Evolutionary conservation across 495 filamentous ascomycete species (phyloP).

Genomic region (Cercophora newfieldiana): DNA sequence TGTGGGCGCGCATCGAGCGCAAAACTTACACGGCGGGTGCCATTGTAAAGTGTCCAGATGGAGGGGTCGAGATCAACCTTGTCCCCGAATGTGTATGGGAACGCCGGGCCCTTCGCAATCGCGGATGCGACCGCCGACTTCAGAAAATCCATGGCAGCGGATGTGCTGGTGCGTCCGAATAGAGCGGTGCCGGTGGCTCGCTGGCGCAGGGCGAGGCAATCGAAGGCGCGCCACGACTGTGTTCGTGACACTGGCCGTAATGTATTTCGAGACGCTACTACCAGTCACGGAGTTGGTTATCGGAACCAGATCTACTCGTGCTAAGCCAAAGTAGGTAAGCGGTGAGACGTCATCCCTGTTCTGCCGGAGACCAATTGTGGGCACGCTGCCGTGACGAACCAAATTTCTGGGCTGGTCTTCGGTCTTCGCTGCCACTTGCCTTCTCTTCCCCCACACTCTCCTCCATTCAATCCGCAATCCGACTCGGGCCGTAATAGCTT

Average conservation of each 20-base stretch:
- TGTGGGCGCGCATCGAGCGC: neutral
- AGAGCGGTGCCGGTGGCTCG: neutral
- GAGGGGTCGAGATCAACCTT: slow-evolving; percentile 83
- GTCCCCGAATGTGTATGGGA: slow-evolving; percentile 90
- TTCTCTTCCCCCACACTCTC: slow-evolving; percentile 3
- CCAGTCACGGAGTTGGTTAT: neutral
- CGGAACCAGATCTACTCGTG: no score
- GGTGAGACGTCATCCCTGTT: neutral
- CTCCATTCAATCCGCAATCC: neutral
- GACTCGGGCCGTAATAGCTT: neutral
- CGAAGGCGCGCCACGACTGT: slow-evolving; percentile 2
- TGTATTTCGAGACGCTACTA: neutral
- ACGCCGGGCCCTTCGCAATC: slow-evolving; percentile 89
- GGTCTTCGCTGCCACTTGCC: neutral
- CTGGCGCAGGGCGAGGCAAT: neutral
- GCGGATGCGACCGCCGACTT: slow-evolving; percentile 96
- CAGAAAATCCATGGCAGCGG: slow-evolving; percentile 79
- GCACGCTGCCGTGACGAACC: neutral
- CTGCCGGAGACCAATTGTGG: neutral
- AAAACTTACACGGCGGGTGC: slow-evolving; percentile 74
- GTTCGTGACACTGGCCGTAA: neutral
- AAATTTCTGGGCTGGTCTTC: neutral
- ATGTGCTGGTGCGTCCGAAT: neutral
- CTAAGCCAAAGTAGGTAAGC: neutral
- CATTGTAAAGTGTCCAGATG: slow-evolving; percentile 91